These are phyloP conservation scores for Salvia hispanica DNA, from an alignment of 257 asterid species.

Conservation along the genomic window DNA sequence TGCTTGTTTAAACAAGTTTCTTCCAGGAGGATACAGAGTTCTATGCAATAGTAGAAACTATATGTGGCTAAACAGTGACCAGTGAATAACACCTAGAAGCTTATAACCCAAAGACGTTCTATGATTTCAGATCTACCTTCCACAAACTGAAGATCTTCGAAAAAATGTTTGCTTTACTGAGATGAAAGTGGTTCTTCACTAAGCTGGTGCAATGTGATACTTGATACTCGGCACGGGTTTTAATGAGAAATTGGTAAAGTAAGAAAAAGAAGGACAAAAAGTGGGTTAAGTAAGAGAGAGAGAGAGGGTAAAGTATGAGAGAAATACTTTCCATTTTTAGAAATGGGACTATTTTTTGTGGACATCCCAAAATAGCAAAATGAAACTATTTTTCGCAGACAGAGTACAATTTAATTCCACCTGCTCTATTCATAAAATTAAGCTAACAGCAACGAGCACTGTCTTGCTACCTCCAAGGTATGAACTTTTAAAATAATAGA, in stretches of 20 bases:
- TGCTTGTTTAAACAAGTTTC: conserved; percentile 19
- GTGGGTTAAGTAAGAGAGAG: too few relatives aligned
- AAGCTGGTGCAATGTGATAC: conserved; percentile 1
- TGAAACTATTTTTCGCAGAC: too few relatives aligned
- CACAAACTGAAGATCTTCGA: conserved; percentile 1
- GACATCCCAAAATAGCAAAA: too few relatives aligned
- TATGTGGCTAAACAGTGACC: conserved; percentile 19
- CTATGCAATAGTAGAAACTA: conserved; percentile 13
- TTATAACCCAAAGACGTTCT: conserved; percentile 20
- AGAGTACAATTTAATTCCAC: neutral
- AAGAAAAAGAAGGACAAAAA: too few relatives aligned
- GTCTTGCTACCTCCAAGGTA: conserved; percentile 6
- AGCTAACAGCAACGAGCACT: conserved; percentile 14
- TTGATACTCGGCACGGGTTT: neutral
- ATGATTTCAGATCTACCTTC: conserved; percentile 15
- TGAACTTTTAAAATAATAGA: conserved; percentile 1
- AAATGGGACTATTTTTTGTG: too few relatives aligned
- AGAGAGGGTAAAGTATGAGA: too few relatives aligned
- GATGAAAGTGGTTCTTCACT: neutral
- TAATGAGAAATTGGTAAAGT: too few relatives aligned
- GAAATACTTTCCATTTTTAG: too few relatives aligned
- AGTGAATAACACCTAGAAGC: conserved; percentile 19
- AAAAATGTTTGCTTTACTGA: neutral
- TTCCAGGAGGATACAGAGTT: conserved; percentile 25
- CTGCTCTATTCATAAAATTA: conserved; percentile 9